These are phyloP conservation scores for Schizophyllum amplum DNA, from an alignment of 1,284 basidiomycete species.

Conservation along the genomic window DNA sequence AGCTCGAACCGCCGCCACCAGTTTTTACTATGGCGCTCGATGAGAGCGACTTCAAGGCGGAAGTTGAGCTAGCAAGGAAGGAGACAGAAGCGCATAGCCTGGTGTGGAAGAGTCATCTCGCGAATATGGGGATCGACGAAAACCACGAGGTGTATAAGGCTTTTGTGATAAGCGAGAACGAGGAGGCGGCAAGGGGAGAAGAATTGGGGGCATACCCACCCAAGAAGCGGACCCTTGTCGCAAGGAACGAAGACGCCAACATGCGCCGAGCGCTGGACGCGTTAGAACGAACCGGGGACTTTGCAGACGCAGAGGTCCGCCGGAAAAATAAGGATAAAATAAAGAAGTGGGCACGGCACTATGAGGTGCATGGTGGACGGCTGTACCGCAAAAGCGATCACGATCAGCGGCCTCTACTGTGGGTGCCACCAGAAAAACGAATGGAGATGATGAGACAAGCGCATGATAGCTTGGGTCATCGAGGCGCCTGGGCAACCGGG, in stretches of 20 bases:
- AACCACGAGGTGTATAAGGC: background rate
- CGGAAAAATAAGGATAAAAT: too few species aligned
- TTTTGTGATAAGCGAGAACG: too few species aligned
- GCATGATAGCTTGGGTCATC: slow-evolving; percentile 20
- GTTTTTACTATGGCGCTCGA: background rate
- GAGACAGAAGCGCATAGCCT: background rate
- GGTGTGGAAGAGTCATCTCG: background rate
- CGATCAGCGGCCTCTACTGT: slow-evolving; percentile 14
- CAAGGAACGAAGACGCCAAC: too few species aligned
- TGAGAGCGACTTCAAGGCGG: background rate
- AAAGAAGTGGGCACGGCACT: too few species aligned
- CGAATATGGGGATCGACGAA: background rate
- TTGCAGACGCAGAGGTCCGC: too few species aligned
- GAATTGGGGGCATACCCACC: too few species aligned
- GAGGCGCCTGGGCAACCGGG: slow-evolving; percentile 16
- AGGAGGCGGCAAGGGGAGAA: too few species aligned
- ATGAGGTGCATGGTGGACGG: background rate
- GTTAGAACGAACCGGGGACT: too few species aligned
- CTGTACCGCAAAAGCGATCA: background rate
- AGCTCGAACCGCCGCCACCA: too few species aligned
- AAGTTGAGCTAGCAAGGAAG: background rate
- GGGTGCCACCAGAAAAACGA: slow-evolving; percentile 2
- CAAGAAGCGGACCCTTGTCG: too few species aligned
- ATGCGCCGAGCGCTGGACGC: too few species aligned
- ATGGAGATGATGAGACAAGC: slow-evolving; percentile 12